Conservation (phyloP, 169 alveolate genomes). For the Eimeria acervulina region DNA sequence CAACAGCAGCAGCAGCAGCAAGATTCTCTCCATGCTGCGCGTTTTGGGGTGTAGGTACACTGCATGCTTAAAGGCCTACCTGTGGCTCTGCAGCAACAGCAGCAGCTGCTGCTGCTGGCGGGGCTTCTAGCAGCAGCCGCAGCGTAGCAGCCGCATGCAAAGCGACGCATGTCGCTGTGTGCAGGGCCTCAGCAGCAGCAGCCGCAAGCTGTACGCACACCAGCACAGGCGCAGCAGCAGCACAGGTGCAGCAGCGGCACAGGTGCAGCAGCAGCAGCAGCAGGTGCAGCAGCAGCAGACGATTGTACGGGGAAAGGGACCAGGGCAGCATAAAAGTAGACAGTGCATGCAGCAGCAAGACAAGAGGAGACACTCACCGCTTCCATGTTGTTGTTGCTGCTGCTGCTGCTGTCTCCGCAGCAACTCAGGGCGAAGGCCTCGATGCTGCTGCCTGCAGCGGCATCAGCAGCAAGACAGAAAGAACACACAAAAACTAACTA, state of each 20-base stretch:
- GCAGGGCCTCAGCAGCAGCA: constrained; percentile 73
- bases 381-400: constrained; percentile 42
- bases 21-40: too few species aligned
- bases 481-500: not conserved
- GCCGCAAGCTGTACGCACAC: constrained; percentile 46
- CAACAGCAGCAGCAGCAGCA: constrained; percentile 57
- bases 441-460: constrained; percentile 76
- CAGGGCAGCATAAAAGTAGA: not conserved
- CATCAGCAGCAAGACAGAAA: constrained; percentile 33
- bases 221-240: constrained; percentile 58
- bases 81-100: constrained; percentile 68
- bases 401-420: constrained; percentile 52
- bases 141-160: constrained; percentile 62
- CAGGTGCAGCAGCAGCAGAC: constrained; percentile 23
- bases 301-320: not conserved
- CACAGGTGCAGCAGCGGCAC: constrained; percentile 52
- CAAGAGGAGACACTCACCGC: not conserved
- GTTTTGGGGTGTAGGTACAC: too few species aligned
- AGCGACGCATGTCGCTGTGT: constrained; percentile 17
- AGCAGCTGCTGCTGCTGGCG: constrained; percentile 69
- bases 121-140: constrained; percentile 71
- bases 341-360: not conserved
- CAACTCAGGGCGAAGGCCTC: constrained; percentile 60
- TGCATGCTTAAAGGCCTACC: not conserved
- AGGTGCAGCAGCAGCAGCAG: not conserved